Percentiles rank a stretch among this genome's conserved stretches.
Evolutionary conservation across 441 rosid species (phyloP).

Genomic region (Dalechampia spathulata): DNA sequence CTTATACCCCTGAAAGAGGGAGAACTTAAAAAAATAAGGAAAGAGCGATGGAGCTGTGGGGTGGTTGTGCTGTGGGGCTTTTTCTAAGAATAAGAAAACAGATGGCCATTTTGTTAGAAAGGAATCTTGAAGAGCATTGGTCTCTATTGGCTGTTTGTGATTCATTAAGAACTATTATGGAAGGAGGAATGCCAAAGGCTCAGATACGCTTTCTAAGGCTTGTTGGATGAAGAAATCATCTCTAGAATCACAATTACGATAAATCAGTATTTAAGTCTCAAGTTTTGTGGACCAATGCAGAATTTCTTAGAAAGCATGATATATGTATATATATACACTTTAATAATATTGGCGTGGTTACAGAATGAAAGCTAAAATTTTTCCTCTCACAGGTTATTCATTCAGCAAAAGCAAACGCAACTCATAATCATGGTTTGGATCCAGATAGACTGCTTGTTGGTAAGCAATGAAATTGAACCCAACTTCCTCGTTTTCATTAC

Average conservation of each 20-base stretch:
- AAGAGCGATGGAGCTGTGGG: not conserved
- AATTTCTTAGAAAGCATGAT: not conserved
- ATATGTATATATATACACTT: not conserved
- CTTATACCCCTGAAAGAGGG: not conserved
- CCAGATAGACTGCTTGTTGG: conserved; percentile 79
- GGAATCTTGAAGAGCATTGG: no score
- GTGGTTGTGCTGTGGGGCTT: not conserved
- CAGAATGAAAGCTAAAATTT: not conserved
- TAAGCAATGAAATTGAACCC: conserved; percentile 22
- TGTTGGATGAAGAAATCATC: not conserved
- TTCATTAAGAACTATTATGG: not conserved
- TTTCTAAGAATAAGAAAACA: no score
- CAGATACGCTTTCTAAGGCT: not conserved
- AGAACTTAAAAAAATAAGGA: no score
- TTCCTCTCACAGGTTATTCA: conserved; percentile 62
- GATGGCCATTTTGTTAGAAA: no score
- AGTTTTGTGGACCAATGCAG: not conserved
- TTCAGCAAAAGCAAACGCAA: conserved; percentile 86
- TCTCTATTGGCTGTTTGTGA: no score
- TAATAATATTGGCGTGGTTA: not conserved
- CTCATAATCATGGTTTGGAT: conserved; percentile 86
- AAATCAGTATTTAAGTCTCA: not conserved
- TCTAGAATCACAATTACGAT: no score
- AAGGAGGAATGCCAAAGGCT: not conserved
- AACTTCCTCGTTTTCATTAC: not conserved